These are phyloP conservation scores for Penicillium tannophilum DNA, from an alignment of 495 filamentous ascomycete species.

Conservation along the genomic window DNA sequence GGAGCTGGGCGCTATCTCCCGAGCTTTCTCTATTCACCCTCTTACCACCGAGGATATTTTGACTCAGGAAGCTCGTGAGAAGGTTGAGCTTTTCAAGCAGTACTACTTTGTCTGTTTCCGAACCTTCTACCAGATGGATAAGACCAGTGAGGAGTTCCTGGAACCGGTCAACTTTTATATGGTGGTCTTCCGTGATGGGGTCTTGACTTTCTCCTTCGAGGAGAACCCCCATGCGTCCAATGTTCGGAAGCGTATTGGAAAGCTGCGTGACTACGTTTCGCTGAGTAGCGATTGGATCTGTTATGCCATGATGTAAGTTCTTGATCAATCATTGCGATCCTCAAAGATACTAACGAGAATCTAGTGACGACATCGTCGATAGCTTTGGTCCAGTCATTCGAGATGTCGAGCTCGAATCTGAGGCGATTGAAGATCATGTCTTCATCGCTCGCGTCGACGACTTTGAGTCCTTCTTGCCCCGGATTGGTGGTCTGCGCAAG, in stretches of 20 bases:
- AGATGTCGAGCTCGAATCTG: slow-evolving; percentile 83
- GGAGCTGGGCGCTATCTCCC: slow-evolving; percentile 83
- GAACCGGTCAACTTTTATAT: slow-evolving; percentile 96
- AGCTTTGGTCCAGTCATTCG: slow-evolving; percentile 87
- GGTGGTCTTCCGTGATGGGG: slow-evolving; percentile 93
- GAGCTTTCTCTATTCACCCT: slow-evolving; percentile 86
- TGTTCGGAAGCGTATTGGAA: slow-evolving; percentile 88
- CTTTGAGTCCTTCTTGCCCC: slow-evolving; percentile 79
- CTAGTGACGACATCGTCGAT: slow-evolving; percentile 94
- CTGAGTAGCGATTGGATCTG: slow-evolving; percentile 98
- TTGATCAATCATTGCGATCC: slow-evolving; percentile 9
- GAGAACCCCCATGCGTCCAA: slow-evolving; percentile 81
- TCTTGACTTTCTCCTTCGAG: slow-evolving; percentile 88
- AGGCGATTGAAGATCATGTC: slow-evolving; percentile 91
- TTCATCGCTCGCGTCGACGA: slow-evolving; percentile 89
- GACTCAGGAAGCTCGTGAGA: slow-evolving; percentile 90
- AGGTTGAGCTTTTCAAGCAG: slow-evolving; percentile 94
- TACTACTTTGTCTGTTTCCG: slow-evolving; percentile 99
- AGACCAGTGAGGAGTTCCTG: slow-evolving; percentile 72
- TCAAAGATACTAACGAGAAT: slow-evolving; percentile 14
- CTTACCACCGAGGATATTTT: slow-evolving; percentile 94
- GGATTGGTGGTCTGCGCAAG: slow-evolving; percentile 88
- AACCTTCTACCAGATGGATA: slow-evolving; percentile 83
- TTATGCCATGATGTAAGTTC: slow-evolving; percentile 90
- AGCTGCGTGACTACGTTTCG: slow-evolving; percentile 89